These are phyloP conservation scores for Blastobotrys niveus DNA, from an alignment of 1,139 yeast genomes.

Conservation along the genomic window DNA sequence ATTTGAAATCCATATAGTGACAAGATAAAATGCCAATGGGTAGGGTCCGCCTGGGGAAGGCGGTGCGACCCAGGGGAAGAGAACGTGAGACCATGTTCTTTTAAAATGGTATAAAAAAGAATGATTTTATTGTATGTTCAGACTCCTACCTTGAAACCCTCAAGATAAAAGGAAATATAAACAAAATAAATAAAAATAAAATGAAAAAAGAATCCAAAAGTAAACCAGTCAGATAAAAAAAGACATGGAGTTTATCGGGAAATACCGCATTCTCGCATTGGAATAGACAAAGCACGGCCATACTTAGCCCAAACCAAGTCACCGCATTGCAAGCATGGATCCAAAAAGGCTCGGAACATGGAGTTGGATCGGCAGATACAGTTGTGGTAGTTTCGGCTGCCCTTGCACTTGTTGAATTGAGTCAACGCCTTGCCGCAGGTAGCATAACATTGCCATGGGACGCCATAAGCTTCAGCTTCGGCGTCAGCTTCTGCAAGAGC, in stretches of 20 bases:
- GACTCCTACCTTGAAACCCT: too few relatives aligned
- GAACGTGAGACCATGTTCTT: too few relatives aligned
- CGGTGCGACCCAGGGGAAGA: too few relatives aligned
- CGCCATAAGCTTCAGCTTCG: not conserved
- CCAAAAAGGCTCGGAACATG: conserved; percentile 1
- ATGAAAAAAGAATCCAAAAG: not conserved
- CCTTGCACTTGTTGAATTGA: conserved; percentile 12
- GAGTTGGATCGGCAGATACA: conserved; percentile 3
- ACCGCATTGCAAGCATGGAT: conserved; percentile 5
- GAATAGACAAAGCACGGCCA: conserved; percentile 6
- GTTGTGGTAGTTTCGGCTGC: conserved; percentile 1
- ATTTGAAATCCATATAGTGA: too few relatives aligned
- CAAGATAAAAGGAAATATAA: too few relatives aligned
- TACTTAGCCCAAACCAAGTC: conserved; percentile 4
- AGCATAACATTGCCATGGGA: conserved; percentile 12
- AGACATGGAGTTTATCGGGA: not conserved
- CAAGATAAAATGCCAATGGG: too few relatives aligned
- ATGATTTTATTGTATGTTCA: too few relatives aligned
- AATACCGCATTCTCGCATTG: conserved; percentile 9
- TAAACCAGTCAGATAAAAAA: not conserved
- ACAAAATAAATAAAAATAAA: too few relatives aligned
- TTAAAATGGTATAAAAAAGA: too few relatives aligned
- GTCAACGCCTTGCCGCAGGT: conserved; percentile 11
- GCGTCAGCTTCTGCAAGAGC: not conserved
- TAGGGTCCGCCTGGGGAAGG: too few relatives aligned